Base-by-base conservation (phyloP, 2,329 filamentous ascomycete species). In the Myrmaecium sp. region DNA sequence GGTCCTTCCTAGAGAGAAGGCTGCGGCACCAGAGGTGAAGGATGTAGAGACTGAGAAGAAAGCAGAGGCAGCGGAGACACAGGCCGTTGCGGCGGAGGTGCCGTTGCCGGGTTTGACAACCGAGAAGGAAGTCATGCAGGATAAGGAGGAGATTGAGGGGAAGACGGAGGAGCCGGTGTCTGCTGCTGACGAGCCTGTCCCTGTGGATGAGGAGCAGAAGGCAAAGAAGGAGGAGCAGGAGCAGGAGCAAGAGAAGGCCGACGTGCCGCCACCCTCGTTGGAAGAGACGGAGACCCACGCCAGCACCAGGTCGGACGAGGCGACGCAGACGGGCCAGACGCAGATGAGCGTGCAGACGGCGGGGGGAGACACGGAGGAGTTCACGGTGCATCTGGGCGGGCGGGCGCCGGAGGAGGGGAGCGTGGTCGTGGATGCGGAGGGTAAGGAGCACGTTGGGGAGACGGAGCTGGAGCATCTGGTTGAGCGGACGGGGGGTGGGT, bases 381-480 rank as follows among this genome's bases (percentile, higher is more conserved):
- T 42, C 24, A 49, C 42, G 19, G 33, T 40, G 13, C 42, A 35
- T 30, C 31, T 44, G 2, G 47, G 41, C 13, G 47, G 37, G 6
- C 36, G 35, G 14, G 46, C 43, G 6, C 33, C 30, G 3, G 37
- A 46, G 15, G 41, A 47, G 24, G 46, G 48, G 5, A 43, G 40
- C 26, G 44, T 49, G 9, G 38, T 48, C 5, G 38, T 49, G 12
- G 16, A 28, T 23, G 25, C 9, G 6, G 20, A 26, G 19, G 24
- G 15, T 5, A 23, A 25, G 28, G 19, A 25, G 18, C 24, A 12
- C 14, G 14, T 17, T 13, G 28, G 22, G 10, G 14, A 25, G 23
- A 3, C 8, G 18, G 20, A 21, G 20, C n/a, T n/a, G 5, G 20
- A 21, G 4, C 10, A 4, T 7, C 10, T 4, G 20, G 4, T 4